Evolutionary conservation across 2,329 filamentous ascomycete species (phyloP).

Genomic region (Hirsutella minnesotensis): DNA sequence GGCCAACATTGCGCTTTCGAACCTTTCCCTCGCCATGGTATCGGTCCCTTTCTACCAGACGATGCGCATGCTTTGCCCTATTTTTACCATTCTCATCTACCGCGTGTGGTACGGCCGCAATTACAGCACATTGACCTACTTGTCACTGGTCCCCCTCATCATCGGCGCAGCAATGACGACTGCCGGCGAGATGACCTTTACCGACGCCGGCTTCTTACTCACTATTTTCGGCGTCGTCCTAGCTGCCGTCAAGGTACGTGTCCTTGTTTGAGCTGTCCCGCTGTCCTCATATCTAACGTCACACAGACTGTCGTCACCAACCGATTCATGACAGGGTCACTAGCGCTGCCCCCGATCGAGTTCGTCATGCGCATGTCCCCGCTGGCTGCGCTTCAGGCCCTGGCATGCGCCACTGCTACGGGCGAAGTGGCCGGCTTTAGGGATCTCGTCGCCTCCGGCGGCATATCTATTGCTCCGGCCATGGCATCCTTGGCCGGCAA

Average conservation of each 20-base stretch:
- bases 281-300: constrained; percentile 5
- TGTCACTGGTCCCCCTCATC: constrained; percentile 49
- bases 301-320: constrained; percentile 47
- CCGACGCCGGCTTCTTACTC: constrained; percentile 41
- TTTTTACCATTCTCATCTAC: constrained; percentile 52
- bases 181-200: constrained; percentile 51
- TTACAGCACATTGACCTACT: constrained; percentile 44
- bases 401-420: constrained; percentile 36
- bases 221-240: constrained; percentile 42
- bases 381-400: constrained; percentile 42
- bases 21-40: constrained; percentile 48
- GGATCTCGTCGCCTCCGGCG: constrained; percentile 20
- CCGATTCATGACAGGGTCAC: constrained; percentile 49
- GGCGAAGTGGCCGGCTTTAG: constrained; percentile 38
- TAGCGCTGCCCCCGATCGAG: constrained; percentile 46
- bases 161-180: constrained; percentile 48
- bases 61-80: constrained; percentile 47
- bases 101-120: constrained; percentile 40
- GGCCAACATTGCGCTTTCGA: constrained; percentile 52
- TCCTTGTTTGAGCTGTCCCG: background rate
- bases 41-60: constrained; percentile 57
- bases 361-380: constrained; percentile 52
- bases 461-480: constrained; percentile 22
- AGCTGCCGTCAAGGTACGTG: constrained; percentile 39
- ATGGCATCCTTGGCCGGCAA: constrained; percentile 35